A percentile compares a stretch with the other conserved stretches of the same genome.
phyloP scores from a whole-genome alignment of 2,329 filamentous ascomycete genomes.

The Botrytis byssoidea region DNA sequence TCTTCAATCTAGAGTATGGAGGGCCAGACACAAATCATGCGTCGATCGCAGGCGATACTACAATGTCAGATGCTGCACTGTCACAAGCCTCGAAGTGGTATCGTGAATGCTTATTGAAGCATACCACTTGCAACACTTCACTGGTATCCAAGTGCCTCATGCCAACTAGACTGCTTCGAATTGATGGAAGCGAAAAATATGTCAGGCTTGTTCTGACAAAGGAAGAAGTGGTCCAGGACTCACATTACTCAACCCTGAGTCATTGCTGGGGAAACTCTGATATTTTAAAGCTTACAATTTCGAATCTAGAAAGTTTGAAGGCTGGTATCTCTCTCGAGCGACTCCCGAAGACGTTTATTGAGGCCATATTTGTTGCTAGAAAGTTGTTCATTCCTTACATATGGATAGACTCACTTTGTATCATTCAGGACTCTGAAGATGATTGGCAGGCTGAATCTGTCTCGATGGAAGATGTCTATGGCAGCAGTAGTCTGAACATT shows the following conservation, averaged over 20 bases:
- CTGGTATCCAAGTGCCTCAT: background rate
- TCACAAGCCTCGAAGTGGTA: conserved; percentile 2
- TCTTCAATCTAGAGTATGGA: background rate
- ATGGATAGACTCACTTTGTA: conserved; percentile 16
- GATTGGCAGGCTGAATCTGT: conserved; percentile 14
- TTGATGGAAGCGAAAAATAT: background rate
- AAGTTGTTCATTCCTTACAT: background rate
- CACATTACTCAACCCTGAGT: background rate
- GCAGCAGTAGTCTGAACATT: background rate
- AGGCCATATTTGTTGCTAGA: background rate
- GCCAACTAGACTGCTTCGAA: conserved; percentile 4
- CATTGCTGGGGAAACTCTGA: conserved; percentile 2
- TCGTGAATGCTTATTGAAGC: background rate
- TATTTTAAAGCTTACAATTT: background rate
- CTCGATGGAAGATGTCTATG: conserved; percentile 12
- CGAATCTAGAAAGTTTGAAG: background rate
- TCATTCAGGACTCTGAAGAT: conserved; percentile 9
- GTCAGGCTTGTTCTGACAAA: background rate
- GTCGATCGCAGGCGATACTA: background rate
- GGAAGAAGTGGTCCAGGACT: background rate
- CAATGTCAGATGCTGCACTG: background rate
- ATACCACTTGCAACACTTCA: background rate
- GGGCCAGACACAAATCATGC: background rate
- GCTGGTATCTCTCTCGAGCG: background rate
- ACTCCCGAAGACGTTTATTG: conserved; percentile 3